These are phyloP conservation scores for Dimocarpus longan DNA, from an alignment of 345 rosid species.

Conservation along the genomic window DNA sequence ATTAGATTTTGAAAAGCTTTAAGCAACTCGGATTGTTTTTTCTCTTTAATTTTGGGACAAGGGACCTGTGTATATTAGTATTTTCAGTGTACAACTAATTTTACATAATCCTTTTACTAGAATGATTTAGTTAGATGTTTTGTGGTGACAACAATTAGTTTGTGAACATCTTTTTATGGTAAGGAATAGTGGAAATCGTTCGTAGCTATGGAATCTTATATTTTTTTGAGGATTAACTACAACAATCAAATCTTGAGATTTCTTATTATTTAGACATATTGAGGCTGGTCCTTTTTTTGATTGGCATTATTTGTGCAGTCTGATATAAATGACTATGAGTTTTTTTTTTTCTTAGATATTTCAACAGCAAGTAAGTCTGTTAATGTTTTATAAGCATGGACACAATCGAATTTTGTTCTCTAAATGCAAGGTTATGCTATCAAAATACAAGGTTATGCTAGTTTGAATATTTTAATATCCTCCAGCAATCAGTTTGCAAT, in stretches of 20 bases:
- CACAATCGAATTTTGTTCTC: neutral
- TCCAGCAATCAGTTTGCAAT: neutral
- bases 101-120: neutral
- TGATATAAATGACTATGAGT: neutral
- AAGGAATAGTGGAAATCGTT: neutral
- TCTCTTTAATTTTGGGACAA: neutral
- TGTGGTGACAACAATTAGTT: neutral
- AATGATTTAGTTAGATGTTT: neutral
- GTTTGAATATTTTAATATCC: neutral
- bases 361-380: neutral
- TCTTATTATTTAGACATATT: neutral
- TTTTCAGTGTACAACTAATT: neutral
- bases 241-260: neutral
- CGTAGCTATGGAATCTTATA: neutral
- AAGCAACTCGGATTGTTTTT: neutral
- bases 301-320: neutral
- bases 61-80: neutral
- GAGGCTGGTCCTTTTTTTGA: neutral
- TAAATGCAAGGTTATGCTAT: neutral
- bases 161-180: neutral
- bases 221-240: neutral
- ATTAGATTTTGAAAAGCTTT: neutral
- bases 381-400: neutral
- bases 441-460: neutral
- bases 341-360: neutral